A percentile compares a stretch with the other conserved stretches of the same genome.
Conservation (phyloP, 2,329 filamentous ascomycete genomes). For the Xylariaceae sp. region DNA sequence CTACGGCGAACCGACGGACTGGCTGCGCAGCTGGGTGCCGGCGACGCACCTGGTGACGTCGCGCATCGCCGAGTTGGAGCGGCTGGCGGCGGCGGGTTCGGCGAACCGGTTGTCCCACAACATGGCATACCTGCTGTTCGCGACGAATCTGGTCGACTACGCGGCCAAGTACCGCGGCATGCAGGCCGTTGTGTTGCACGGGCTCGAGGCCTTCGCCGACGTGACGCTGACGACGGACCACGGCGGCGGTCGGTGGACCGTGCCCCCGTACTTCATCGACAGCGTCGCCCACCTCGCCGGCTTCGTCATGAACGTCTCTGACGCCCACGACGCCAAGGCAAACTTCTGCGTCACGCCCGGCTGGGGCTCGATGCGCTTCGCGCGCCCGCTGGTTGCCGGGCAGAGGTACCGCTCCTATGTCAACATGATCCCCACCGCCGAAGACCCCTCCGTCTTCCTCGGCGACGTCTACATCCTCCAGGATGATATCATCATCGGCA, state of each 20-base stretch:
- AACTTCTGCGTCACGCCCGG: conserved; percentile 31
- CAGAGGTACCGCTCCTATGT: conserved; percentile 29
- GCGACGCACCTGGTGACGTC: conserved; percentile 49
- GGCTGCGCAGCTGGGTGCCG: conserved; percentile 48
- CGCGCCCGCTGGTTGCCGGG: conserved; percentile 21
- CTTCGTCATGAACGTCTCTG: conserved; percentile 32
- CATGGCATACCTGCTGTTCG: conserved; percentile 53
- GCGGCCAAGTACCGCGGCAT: conserved; percentile 30
- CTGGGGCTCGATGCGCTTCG: conserved; percentile 27
- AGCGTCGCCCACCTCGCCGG: conserved; percentile 30
- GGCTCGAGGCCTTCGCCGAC: conserved; percentile 24
- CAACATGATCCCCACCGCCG: conserved; percentile 27
- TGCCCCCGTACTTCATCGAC: conserved; percentile 32
- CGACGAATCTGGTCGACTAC: conserved; percentile 29
- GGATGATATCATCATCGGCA: conserved; percentile 24
- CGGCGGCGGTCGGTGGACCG: conserved; percentile 28
- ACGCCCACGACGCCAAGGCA: conserved; percentile 23
- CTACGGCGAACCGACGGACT: conserved; percentile 43
- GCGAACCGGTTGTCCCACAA: conserved; percentile 54
- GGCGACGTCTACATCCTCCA: conserved; percentile 31
- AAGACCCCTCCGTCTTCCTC: conserved; percentile 18
- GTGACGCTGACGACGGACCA: conserved; percentile 23
- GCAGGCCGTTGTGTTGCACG: conserved; percentile 30
- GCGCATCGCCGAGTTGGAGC: conserved; percentile 34
- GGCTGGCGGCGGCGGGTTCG: conserved; percentile 46